These are phyloP conservation scores for Lasiodiplodia sp. DNA, from an alignment of 2,329 filamentous ascomycete genomes.

Conservation along the genomic window DNA sequence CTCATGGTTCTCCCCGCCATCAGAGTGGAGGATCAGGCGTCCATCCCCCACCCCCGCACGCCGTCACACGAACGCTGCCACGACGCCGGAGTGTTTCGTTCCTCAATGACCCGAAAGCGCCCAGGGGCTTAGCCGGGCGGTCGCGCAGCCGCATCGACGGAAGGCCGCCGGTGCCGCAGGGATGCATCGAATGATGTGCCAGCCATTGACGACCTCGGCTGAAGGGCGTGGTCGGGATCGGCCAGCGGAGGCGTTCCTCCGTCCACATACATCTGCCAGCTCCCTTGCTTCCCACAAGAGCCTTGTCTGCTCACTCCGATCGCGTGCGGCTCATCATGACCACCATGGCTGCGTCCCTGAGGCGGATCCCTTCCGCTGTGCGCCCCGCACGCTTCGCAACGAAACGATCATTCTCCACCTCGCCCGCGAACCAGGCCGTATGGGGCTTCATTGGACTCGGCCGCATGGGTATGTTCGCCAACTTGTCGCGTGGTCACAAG, in stretches of 20 bases:
- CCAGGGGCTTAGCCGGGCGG: conserved; percentile 9
- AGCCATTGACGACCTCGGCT: conserved; percentile 29
- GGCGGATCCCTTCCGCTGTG: conserved; percentile 29
- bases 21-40: conserved; percentile 15
- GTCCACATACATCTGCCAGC: conserved; percentile 16
- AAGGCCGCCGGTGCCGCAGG: conserved; percentile 26
- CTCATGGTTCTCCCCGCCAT: conserved; percentile 17
- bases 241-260: conserved; percentile 29
- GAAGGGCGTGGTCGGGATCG: conserved; percentile 19
- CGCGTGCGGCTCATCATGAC: conserved; percentile 28
- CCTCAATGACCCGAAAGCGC: conserved; percentile 14
- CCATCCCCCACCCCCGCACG: conserved; percentile 19
- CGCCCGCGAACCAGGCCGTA: conserved; percentile 49
- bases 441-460: conserved; percentile 61
- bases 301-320: conserved; percentile 4
- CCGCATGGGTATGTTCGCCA: conserved; percentile 54
- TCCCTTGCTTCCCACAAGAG: conserved; percentile 24
- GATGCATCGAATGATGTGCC: conserved; percentile 29
- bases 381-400: conserved; percentile 34
- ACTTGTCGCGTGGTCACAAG: conserved; percentile 21
- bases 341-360: conserved; percentile 37
- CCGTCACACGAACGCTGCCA: conserved; percentile 4
- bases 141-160: conserved; percentile 29
- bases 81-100: conserved; percentile 12
- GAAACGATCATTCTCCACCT: conserved; percentile 53